A percentile compares a stretch with the other conserved stretches of the same genome.
phyloP scores from a whole-genome alignment of 139 green algal species.

The Yamagishiella unicocca region DNA sequence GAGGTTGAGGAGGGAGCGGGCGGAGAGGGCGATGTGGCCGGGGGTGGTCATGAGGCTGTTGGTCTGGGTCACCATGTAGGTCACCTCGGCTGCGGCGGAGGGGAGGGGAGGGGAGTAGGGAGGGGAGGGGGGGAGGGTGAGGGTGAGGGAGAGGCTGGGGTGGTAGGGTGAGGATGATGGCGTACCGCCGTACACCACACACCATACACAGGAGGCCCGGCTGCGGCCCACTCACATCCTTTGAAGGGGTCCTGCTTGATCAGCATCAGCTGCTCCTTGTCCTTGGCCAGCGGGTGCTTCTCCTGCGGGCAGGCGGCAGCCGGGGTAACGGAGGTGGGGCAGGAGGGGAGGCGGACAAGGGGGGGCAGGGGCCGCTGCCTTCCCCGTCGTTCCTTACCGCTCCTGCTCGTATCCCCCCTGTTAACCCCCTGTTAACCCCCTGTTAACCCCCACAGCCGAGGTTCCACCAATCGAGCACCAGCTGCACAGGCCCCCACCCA shows the following conservation, averaged over 20 bases:
- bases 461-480: too few relatives aligned
- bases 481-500: too few relatives aligned
- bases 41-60: slow-evolving; percentile 64
- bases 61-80: slow-evolving; percentile 68
- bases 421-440: too few relatives aligned
- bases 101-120: background rate
- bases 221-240: slow-evolving; percentile 1
- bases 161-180: background rate
- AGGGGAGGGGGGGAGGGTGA: background rate
- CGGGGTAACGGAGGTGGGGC: too few relatives aligned
- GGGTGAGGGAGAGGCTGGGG: background rate
- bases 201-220: background rate
- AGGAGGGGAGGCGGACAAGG: too few relatives aligned
- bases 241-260: slow-evolving; percentile 56
- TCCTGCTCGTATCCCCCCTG: too few relatives aligned
- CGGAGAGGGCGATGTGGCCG: slow-evolving; percentile 47
- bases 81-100: slow-evolving; percentile 43
- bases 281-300: slow-evolving; percentile 78
- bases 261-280: slow-evolving; percentile 50
- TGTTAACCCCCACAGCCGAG: too few relatives aligned
- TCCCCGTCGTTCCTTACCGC: too few relatives aligned
- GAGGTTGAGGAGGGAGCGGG: background rate
- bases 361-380: background rate
- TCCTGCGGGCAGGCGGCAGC: slow-evolving; percentile 62
- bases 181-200: background rate